Base-by-base conservation (phyloP, 805 yeast species). In the Clavispora carvajalis region DNA sequence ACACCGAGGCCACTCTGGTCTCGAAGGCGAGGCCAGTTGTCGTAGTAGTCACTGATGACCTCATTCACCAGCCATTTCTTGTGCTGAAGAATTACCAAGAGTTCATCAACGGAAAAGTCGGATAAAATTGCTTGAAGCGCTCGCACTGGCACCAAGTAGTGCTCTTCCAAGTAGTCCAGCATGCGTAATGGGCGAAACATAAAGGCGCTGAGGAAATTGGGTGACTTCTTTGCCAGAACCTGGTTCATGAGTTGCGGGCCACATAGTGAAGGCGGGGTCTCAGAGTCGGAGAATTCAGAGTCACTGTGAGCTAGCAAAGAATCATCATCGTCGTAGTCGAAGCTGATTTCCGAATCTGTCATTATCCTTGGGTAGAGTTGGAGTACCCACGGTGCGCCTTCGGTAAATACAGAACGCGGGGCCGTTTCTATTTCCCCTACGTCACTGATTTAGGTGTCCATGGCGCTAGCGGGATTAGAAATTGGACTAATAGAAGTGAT, bases 41-140 rank as follows among this genome's bases (percentile, higher is more conserved):
- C 71, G 47, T 57, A 67, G 51, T 46, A 69, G 28, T 53, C 59
- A 45, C 67, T 59, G 12, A 66, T 55, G 22, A 65, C 66, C 36
- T 63, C 67, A 21, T 67, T 71, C 18, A 54, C 50, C 47, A 61
- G 71, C 74, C 74, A 69, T 38, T 55, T 57, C 40, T 60, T 60
- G 40, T 48, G 44, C 26, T 67, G 73, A 15, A 67, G 57, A 61
- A 68, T 54, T 16, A 63, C 49, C 17, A 67, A 39, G 15, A 63
- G 40, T 25, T 66, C 71, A 37, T 61, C 67, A 9, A 48, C 40
- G 9, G 54, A 33, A 39, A 66, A 59, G 18, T 47, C 46, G 12
- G 67, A 60, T 18, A 67, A 47, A 22, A 58, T 54, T 30, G 47
- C 47, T 16, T 48, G 41, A 26, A 67, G 51, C 34, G 36, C 39